These are phyloP conservation scores for Onygenales sp. DNA, from an alignment of 2,329 filamentous ascomycete species.

Conservation along the genomic window DNA sequence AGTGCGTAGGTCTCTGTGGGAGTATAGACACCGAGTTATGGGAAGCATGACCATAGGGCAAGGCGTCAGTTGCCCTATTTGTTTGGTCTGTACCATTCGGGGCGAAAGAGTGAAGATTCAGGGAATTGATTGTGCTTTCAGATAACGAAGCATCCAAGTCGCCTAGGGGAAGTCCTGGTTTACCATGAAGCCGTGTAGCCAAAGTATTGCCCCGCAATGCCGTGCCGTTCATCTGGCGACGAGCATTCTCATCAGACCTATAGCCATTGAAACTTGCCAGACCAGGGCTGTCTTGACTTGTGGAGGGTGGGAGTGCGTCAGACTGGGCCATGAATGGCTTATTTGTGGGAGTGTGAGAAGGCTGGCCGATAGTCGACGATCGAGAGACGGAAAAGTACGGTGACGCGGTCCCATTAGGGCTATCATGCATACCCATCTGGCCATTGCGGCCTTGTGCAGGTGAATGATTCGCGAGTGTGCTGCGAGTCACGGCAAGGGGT, in stretches of 20 bases:
- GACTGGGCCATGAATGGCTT: conserved; percentile 23
- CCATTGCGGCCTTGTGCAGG: conserved; percentile 47
- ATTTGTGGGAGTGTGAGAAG: conserved; percentile 19
- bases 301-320: conserved; percentile 2
- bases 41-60: conserved; percentile 23
- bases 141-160: conserved; percentile 20
- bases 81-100: conserved; percentile 21
- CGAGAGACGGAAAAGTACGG: conserved; percentile 40
- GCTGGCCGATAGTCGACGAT: conserved; percentile 37
- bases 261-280: conserved; percentile 22
- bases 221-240: conserved; percentile 22
- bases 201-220: conserved; percentile 24
- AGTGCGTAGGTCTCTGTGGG: conserved; percentile 25
- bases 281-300: background rate
- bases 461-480: conserved; percentile 44
- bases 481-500: conserved; percentile 35
- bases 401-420: conserved; percentile 26
- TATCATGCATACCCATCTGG: conserved; percentile 30
- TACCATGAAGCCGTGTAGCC: conserved; percentile 21
- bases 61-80: conserved; percentile 14
- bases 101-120: conserved; percentile 20
- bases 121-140: conserved; percentile 19
- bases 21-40: conserved; percentile 26
- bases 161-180: conserved; percentile 20
- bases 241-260: conserved; percentile 24